These are phyloP conservation scores for Clavaria fumosa DNA, from an alignment of 768 basidiomycete genomes.

Conservation along the genomic window DNA sequence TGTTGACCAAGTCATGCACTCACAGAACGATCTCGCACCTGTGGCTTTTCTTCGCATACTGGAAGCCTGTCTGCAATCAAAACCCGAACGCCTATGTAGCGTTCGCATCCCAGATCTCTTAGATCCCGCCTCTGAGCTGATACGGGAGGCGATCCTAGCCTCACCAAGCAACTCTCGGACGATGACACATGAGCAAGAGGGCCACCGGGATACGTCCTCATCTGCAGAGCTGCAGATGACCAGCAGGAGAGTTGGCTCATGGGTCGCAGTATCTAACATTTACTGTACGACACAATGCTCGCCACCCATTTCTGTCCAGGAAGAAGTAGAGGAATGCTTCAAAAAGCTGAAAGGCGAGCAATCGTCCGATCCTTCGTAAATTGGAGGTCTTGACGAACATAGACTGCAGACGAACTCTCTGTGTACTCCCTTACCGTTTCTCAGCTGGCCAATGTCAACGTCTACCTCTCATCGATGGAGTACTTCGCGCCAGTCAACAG, in stretches of 20 bases:
- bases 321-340: conserved; percentile 65
- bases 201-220: no score
- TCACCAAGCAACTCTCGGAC: neutral
- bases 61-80: conserved; percentile 44
- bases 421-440: conserved; percentile 34
- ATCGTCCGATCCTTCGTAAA: no score
- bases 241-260: conserved; percentile 32
- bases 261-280: conserved; percentile 57
- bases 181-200: no score
- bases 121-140: conserved; percentile 24
- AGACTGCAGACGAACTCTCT: conserved; percentile 40
- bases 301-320: conserved; percentile 35
- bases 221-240: no score
- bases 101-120: conserved; percentile 36
- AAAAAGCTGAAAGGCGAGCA: conserved; percentile 41
- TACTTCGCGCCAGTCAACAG: conserved; percentile 65
- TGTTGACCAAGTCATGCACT: conserved; percentile 59
- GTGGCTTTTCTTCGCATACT: conserved; percentile 85
- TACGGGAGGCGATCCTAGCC: conserved; percentile 15
- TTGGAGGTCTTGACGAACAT: no score
- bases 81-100: conserved; percentile 17
- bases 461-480: conserved; percentile 71
- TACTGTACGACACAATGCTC: conserved; percentile 14
- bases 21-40: conserved; percentile 71
- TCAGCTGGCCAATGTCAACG: conserved; percentile 60